Conservation (phyloP, 192 early-diverging fungal genomes). For the Backusella australiensis region DNA sequence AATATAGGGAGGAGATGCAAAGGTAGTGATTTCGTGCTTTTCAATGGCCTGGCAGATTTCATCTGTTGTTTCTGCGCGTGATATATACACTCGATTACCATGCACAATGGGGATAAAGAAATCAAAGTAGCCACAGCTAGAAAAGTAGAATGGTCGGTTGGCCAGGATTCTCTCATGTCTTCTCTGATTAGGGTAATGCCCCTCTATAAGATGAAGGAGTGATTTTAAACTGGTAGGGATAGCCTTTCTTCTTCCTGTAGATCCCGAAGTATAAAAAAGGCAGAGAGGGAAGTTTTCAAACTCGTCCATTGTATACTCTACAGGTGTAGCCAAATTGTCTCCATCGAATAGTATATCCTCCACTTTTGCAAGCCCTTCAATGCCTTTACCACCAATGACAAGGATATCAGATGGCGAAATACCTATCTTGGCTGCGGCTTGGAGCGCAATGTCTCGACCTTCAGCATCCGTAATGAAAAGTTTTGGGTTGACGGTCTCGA, state of each 20-base stretch:
- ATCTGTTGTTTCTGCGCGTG: conserved; percentile 5
- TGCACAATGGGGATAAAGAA: neutral
- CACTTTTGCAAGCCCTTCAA: neutral
- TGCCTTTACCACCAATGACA: neutral
- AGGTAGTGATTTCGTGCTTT: neutral
- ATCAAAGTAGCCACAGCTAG: neutral
- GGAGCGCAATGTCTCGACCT: neutral
- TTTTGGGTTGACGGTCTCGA: neutral
- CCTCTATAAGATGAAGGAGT: neutral
- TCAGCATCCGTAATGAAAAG: neutral
- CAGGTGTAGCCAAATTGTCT: neutral
- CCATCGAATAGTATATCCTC: neutral
- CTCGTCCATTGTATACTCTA: neutral
- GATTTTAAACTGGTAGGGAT: neutral
- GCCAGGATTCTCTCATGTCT: neutral
- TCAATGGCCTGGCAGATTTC: conserved; percentile 1
- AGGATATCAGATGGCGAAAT: neutral
- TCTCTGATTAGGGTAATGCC: neutral
- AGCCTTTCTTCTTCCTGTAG: neutral
- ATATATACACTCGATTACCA: neutral
- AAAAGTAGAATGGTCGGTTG: neutral
- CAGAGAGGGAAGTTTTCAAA: neutral
- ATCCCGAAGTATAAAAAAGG: neutral
- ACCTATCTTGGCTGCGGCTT: neutral
- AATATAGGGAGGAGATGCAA: neutral